phyloP scores from a whole-genome alignment of 202 grass and related monocot species.

The Digitaria exilis region DNA sequence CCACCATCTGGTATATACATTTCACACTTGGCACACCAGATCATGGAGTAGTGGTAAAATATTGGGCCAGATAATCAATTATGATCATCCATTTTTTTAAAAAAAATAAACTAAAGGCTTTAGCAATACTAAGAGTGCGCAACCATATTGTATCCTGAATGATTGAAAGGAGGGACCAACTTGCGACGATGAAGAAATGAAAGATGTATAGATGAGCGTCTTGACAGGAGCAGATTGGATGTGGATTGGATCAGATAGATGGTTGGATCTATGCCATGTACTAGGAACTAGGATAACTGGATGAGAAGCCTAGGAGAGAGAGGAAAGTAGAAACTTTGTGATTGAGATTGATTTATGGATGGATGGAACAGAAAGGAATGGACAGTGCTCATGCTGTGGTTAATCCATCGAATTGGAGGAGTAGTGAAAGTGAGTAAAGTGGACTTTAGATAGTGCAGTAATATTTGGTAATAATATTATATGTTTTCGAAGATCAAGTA shows the following conservation, averaged over 20 bases:
- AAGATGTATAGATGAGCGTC: neutral
- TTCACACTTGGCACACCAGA: neutral
- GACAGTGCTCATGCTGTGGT: neutral
- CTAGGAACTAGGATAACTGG: neutral
- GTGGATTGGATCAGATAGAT: neutral
- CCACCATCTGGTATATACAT: neutral
- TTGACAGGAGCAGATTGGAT: conserved; percentile 8
- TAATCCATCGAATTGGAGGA: neutral
- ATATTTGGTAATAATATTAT: too few species aligned
- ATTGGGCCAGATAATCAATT: neutral
- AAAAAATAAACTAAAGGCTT: neutral
- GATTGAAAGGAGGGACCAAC: neutral
- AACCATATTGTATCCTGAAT: neutral
- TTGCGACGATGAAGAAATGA: neutral
- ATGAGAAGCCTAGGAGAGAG: neutral
- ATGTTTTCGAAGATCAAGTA: too few species aligned
- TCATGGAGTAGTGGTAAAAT: neutral
- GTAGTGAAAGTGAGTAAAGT: neutral
- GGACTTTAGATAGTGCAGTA: neutral
- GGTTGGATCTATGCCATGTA: neutral
- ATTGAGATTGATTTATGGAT: neutral
- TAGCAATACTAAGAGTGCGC: neutral
- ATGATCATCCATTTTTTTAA: neutral
- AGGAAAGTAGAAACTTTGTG: neutral
- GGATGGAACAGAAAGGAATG: neutral